Conservation (phyloP, 2,329 filamentous ascomycete species). For the Fusarium gaditjirri region DNA sequence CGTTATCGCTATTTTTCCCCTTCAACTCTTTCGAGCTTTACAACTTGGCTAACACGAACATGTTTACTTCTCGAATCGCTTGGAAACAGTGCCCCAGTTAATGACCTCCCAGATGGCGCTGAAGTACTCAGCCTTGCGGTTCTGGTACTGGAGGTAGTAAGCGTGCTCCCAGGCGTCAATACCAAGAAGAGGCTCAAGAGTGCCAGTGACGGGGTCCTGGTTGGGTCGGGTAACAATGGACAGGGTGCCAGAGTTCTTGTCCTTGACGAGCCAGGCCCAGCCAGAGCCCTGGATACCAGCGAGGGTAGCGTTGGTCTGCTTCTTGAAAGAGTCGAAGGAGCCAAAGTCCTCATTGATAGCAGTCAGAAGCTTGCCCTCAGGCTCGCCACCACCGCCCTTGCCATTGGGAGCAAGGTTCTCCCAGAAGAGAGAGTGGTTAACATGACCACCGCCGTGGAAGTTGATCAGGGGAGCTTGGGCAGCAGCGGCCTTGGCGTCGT, state of each 20-base stretch:
- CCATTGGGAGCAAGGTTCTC: conserved; percentile 78
- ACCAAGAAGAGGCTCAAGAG: conserved; percentile 83
- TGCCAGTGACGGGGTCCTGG: conserved; percentile 89
- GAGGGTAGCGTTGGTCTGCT: conserved; percentile 74
- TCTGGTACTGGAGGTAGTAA: conserved; percentile 96
- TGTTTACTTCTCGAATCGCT: conserved; percentile 69
- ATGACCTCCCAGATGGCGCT: conserved; percentile 92
- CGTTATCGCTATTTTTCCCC: conserved; percentile 24
- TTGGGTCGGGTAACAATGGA: conserved; percentile 79
- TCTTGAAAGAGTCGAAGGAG: conserved; percentile 70
- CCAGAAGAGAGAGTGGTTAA: conserved; percentile 91
- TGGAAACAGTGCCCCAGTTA: conserved; percentile 92
- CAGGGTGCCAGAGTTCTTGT: conserved; percentile 70
- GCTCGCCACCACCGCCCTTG: conserved; percentile 70
- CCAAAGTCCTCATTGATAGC: conserved; percentile 76
- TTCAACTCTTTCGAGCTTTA: not conserved
- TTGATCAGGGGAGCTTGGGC: conserved; percentile 68
- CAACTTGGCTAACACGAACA: not conserved
- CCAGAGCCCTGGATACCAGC: conserved; percentile 86
- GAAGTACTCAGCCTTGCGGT: conserved; percentile 97
- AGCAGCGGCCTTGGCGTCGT: conserved; percentile 64
- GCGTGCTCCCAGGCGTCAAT: conserved; percentile 98
- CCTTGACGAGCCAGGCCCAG: conserved; percentile 89
- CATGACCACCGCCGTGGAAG: conserved; percentile 86
- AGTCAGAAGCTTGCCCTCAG: conserved; percentile 69